Evolutionary conservation across 1,139 yeast species (phyloP).

Genomic region (Taphrina communis): DNA sequence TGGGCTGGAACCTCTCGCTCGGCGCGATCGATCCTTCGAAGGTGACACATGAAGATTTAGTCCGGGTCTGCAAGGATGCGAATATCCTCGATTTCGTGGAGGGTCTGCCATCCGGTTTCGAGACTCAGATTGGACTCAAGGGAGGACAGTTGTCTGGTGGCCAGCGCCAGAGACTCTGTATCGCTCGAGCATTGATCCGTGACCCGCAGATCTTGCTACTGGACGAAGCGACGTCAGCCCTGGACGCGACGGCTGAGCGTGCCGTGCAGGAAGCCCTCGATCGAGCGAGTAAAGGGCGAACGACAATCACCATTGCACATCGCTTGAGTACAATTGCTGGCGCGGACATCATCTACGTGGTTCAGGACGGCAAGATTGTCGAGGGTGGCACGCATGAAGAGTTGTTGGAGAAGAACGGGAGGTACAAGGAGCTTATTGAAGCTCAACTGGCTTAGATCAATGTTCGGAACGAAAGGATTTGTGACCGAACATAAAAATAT

Average conservation of each 20-base stretch:
- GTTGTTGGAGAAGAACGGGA: constrained; percentile 59
- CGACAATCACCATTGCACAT: constrained; percentile 89
- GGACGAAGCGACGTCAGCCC: constrained; percentile 61
- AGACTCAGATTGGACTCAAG: constrained; percentile 83
- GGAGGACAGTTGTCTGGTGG: constrained; percentile 89
- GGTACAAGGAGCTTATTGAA: constrained; percentile 42
- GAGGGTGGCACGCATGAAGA: constrained; percentile 78
- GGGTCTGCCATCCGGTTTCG: constrained; percentile 77
- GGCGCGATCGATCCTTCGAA: constrained; percentile 59
- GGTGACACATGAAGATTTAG: constrained; percentile 67
- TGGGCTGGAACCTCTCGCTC: constrained; percentile 80
- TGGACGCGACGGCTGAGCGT: constrained; percentile 82
- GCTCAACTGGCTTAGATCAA: constrained; percentile 29
- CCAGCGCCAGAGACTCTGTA: constrained; percentile 80
- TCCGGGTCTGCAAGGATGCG: constrained; percentile 74
- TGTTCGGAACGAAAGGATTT: too few relatives aligned
- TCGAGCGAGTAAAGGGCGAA: constrained; percentile 63
- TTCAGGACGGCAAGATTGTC: constrained; percentile 78
- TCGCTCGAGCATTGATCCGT: constrained; percentile 78
- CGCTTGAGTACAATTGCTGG: constrained; percentile 83
- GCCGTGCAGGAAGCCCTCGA: constrained; percentile 71
- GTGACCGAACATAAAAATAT: not conserved
- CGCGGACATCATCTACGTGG: constrained; percentile 79
- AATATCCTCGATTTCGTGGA: constrained; percentile 57
- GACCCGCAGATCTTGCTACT: constrained; percentile 70